Percentiles rank a stretch among this genome's conserved stretches.
Evolutionary conservation across 2,329 filamentous ascomycete genomes (phyloP).

Genomic region (Alternaria alternata): DNA sequence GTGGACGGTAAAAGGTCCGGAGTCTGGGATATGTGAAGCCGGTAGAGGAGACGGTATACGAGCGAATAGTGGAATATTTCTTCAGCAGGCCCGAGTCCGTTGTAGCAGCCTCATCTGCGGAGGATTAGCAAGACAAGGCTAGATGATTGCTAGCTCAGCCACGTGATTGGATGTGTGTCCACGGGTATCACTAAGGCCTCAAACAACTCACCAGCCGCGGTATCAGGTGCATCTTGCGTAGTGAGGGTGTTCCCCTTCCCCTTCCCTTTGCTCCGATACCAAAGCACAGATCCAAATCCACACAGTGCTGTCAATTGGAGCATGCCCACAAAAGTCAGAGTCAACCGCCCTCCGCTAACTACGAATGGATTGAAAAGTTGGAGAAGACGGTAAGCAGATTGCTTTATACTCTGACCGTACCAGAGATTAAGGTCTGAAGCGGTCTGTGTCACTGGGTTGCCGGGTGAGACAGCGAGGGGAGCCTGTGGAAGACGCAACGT

Average conservation of each 20-base stretch:
- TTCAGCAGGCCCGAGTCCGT: conserved; percentile 82
- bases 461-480: conserved; percentile 37
- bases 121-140: conserved; percentile 17
- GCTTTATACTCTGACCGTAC: conserved; percentile 39
- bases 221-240: conserved; percentile 31
- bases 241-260: conserved; percentile 26
- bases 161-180: conserved; percentile 17
- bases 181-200: conserved; percentile 14
- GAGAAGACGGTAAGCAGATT: conserved; percentile 29
- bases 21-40: conserved; percentile 75
- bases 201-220: conserved; percentile 36
- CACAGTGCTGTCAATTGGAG: conserved; percentile 49
- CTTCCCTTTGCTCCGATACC: conserved; percentile 39
- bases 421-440: conserved; percentile 35
- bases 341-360: conserved; percentile 24
- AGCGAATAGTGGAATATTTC: conserved; percentile 74
- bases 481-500: conserved; percentile 50
- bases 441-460: conserved; percentile 34
- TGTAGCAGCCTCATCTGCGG: conserved; percentile 54
- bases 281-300: conserved; percentile 48
- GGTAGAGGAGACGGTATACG: conserved; percentile 73
- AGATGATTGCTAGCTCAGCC: not conserved
- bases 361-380: conserved; percentile 35
- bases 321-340: conserved; percentile 48
- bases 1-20: conserved; percentile 82